Evolutionary conservation across 2,329 filamentous ascomycete genomes (phyloP).

Genomic region (Penicillium hordei): DNA sequence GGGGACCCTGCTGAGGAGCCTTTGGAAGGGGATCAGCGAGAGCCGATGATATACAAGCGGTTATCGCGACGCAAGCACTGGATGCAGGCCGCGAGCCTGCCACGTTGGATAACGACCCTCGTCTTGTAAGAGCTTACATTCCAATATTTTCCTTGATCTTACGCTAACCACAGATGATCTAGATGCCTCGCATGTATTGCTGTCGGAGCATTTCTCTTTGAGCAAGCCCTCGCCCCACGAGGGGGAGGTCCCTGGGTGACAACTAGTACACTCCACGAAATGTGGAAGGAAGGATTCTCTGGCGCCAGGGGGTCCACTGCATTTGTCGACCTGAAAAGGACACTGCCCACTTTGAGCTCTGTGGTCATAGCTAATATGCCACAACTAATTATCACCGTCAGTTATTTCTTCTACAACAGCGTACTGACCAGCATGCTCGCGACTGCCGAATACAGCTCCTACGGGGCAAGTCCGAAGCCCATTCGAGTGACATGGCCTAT

Average conservation of each 20-base stretch:
- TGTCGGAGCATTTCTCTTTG: background rate
- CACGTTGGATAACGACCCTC: background rate
- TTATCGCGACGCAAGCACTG: background rate
- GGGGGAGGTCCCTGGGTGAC: background rate
- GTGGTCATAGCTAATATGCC: background rate
- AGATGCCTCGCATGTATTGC: background rate
- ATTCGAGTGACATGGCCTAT: conserved; percentile 47
- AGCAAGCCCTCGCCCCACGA: background rate
- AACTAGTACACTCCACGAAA: background rate
- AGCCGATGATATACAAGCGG: background rate
- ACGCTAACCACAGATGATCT: background rate
- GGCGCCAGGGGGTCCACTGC: background rate
- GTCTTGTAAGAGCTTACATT: background rate
- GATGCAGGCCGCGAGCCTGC: background rate
- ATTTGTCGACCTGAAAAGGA: background rate
- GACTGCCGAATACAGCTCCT: conserved; percentile 50
- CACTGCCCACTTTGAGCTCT: background rate
- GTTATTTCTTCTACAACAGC: conserved; percentile 39
- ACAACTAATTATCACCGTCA: conserved; percentile 35
- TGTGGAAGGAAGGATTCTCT: background rate
- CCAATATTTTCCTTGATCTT: background rate
- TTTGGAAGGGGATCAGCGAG: background rate
- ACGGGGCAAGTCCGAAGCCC: conserved; percentile 38
- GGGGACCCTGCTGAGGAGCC: background rate
- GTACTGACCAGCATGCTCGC: conserved; percentile 49